phyloP scores from a whole-genome alignment of 768 basidiomycete species.

The Boletus barrowsii region DNA sequence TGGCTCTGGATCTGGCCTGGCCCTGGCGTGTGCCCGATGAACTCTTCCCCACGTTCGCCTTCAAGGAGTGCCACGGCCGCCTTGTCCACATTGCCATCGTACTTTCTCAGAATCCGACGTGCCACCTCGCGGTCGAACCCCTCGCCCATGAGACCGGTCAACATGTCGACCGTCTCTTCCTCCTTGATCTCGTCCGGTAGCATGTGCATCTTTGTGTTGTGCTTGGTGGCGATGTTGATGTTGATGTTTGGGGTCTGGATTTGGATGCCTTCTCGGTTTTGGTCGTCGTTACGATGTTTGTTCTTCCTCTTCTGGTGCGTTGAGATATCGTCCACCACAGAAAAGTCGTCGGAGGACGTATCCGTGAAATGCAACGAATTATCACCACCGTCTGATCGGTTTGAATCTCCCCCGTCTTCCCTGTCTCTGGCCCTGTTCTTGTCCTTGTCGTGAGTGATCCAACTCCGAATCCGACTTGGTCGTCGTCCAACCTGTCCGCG shows the following conservation, averaged over 20 bases:
- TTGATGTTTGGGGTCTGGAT: neutral
- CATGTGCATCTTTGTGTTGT: constrained; percentile 16
- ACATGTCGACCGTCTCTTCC: constrained; percentile 30
- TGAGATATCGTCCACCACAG: too few relatives aligned
- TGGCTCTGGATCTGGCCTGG: constrained; percentile 9
- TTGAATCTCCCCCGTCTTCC: neutral
- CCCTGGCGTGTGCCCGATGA: neutral
- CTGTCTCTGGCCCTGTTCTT: neutral
- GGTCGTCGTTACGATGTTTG: neutral
- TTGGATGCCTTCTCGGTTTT: neutral
- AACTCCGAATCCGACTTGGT: constrained; percentile 15
- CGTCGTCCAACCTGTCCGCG: constrained; percentile 7
- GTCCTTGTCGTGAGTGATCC: constrained; percentile 10
- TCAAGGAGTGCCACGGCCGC: constrained; percentile 52
- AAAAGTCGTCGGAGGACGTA: constrained; percentile 14
- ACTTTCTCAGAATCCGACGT: constrained; percentile 56
- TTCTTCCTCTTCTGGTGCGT: neutral
- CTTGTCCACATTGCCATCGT: constrained; percentile 55
- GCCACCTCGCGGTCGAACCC: constrained; percentile 43
- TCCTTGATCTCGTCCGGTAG: constrained; percentile 26
- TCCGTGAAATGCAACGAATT: constrained; percentile 17
- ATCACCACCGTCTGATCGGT: constrained; percentile 4
- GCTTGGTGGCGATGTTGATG: too few relatives aligned
- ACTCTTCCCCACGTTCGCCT: constrained; percentile 46
- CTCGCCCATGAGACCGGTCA: constrained; percentile 40